Conservation (phyloP, 805 yeast species). For the Kuraishia ogatae region DNA sequence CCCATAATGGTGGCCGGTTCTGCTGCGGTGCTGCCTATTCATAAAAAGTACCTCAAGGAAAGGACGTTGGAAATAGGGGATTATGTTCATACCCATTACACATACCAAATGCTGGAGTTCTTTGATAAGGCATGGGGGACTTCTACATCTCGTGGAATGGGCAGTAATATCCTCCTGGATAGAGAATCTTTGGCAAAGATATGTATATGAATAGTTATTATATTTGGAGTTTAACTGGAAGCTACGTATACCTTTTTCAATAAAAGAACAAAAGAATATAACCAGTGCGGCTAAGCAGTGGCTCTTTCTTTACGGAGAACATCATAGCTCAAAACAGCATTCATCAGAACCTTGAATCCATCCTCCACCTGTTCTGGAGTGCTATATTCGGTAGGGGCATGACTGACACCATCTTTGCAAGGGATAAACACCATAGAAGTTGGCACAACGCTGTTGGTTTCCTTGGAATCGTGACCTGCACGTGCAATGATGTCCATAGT, state of each 20-base stretch:
- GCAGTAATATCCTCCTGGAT: not conserved
- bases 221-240: not conserved
- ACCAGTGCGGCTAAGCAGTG: not conserved
- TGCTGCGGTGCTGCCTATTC: not conserved
- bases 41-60: not conserved
- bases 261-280: not conserved
- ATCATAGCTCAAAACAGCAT: slow-evolving; percentile 36
- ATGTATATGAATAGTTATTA: not conserved
- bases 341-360: slow-evolving; percentile 50
- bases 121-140: slow-evolving; percentile 4
- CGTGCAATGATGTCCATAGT: slow-evolving; percentile 48
- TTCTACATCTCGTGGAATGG: not conserved
- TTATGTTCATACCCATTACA: slow-evolving; percentile 1
- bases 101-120: slow-evolving; percentile 2
- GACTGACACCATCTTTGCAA: slow-evolving; percentile 56
- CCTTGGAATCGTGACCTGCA: slow-evolving; percentile 69
- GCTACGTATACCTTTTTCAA: not conserved
- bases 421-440: slow-evolving; percentile 73
- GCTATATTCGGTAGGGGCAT: slow-evolving; percentile 58
- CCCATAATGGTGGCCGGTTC: slow-evolving; percentile 2
- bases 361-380: slow-evolving; percentile 53
- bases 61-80: slow-evolving; percentile 1
- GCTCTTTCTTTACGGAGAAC: slow-evolving; percentile 14
- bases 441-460: slow-evolving; percentile 45
- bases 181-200: slow-evolving; percentile 2